Base-by-base conservation (phyloP, 371 early-diverging fungal genomes). In the Mucor sp. region DNA sequence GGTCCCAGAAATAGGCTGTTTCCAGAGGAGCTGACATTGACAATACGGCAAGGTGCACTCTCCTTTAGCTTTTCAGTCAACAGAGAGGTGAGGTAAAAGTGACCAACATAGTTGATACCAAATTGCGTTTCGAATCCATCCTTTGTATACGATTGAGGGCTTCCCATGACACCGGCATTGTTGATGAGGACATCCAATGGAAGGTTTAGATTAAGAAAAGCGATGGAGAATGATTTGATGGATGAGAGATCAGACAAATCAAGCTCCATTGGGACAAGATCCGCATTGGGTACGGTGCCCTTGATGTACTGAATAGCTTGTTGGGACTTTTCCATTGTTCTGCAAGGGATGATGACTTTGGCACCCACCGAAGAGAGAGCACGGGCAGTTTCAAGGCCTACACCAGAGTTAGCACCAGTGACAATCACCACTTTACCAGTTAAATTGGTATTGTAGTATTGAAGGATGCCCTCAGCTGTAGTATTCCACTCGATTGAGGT, bases 361-460 rank as follows among this genome's bases (percentile, higher is more conserved):
- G 62, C 50, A 50, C 62, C 50, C 12, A 50, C 50, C 1, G 19
- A 33, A n/a, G 62, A 30, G 1, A 62, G 21, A 25, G 33, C 48
- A 30, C 62, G 32, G 7, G 62, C 33, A 15, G 62, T 62, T n/a
- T 48, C 50, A 0, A 62, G 33, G 14, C 62, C 62, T 12, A 68
- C 74, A 57, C 93, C 93, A 17, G 82, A 71, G 65, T 85, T 89
- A 15, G 83, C 86, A 27, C 94, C 94, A n/a, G 92, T 91, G 32
- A 93, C 88, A 47, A 93, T 82, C 35, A 85, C 88, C 41, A 82
- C 66, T 72, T 89, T 89, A 19, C 87, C 87, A 19, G 77, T 66
- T 23, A 89, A 78, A 64, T 86, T 77, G 14, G 89, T 50, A 0
- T 62, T 48, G 33, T 50, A 62, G 23, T 53, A 21, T 37, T 50